These are phyloP conservation scores for Detonula confervacea DNA, from an alignment of 352 stramenopile genomes.

Conservation along the genomic window DNA sequence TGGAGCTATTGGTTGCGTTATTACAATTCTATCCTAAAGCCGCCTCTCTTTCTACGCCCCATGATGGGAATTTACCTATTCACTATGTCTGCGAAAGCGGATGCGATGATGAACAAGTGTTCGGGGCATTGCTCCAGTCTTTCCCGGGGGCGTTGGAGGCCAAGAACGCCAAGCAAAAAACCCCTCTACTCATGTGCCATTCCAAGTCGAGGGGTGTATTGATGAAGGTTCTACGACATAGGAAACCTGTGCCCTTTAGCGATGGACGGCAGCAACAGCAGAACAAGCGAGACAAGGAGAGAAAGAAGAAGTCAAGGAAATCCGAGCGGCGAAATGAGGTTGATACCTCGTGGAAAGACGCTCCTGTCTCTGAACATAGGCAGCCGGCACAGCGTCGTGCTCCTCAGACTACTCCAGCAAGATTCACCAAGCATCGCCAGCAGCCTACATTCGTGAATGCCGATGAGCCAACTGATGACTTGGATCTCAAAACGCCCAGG, in stretches of 20 bases:
- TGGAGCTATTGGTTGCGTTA: conserved; percentile 39
- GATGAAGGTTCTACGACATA: conserved; percentile 50
- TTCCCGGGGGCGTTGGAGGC: conserved; percentile 47
- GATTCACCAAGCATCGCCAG: conserved; percentile 2
- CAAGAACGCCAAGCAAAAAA: conserved; percentile 53
- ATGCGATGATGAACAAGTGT: conserved; percentile 52
- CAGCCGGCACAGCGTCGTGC: not conserved
- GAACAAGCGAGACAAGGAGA: conserved; percentile 18
- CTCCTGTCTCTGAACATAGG: not conserved
- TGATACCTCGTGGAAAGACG: conserved; percentile 15
- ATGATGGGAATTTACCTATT: conserved; percentile 66
- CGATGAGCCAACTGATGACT: conserved; percentile 3
- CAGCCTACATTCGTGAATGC: not conserved
- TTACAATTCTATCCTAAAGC: conserved; percentile 48
- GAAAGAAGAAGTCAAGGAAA: conserved; percentile 24
- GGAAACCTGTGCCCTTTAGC: conserved; percentile 34
- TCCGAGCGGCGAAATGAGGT: conserved; percentile 21
- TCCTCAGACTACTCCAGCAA: conserved; percentile 16
- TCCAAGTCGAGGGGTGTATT: conserved; percentile 53
- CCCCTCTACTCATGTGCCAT: conserved; percentile 56
- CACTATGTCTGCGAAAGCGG: conserved; percentile 64
- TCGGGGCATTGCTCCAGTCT: conserved; percentile 37
- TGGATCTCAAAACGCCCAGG: conserved; percentile 18
- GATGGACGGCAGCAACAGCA: conserved; percentile 19
- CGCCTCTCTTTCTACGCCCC: conserved; percentile 42